These are phyloP conservation scores for Linnemannia zychae DNA, from an alignment of 192 early-diverging fungal genomes.

Conservation along the genomic window DNA sequence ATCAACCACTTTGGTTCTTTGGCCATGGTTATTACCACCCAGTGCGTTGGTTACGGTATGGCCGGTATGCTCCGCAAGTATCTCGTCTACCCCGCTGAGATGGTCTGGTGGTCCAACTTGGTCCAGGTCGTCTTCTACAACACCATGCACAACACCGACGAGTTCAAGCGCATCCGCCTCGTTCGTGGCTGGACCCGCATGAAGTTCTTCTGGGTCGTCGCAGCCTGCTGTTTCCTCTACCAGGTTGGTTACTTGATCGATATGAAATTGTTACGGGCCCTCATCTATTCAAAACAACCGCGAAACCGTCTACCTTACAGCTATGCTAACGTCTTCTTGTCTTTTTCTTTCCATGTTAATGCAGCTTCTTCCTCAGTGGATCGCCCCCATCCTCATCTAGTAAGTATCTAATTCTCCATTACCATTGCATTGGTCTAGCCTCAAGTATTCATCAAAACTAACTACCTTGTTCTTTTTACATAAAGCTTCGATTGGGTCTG, in stretches of 20 bases:
- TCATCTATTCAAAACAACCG: too few species aligned
- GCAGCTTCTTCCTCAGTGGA: conserved; percentile 59
- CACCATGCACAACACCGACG: conserved; percentile 54
- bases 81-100: conserved; percentile 85
- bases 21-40: conserved; percentile 37
- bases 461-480: too few species aligned
- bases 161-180: conserved; percentile 17
- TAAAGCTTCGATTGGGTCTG: conserved; percentile 52
- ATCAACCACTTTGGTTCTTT: conserved; percentile 25
- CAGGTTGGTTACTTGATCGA: conserved; percentile 58
- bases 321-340: too few species aligned
- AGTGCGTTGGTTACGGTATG: conserved; percentile 51
- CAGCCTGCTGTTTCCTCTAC: conserved; percentile 60
- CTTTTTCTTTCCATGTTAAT: too few species aligned
- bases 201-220: conserved; percentile 60
- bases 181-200: conserved; percentile 29
- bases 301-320: too few species aligned
- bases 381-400: conserved; percentile 37
- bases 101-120: conserved; percentile 91
- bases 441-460: too few species aligned
- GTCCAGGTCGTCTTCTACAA: conserved; percentile 64
- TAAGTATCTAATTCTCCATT: too few species aligned
- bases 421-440: too few species aligned
- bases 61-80: conserved; percentile 62
- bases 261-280: too few species aligned